These are phyloP conservation scores for Dictyostelium intermedium DNA, from an alignment of 78 protist genomes.

Conservation along the genomic window DNA sequence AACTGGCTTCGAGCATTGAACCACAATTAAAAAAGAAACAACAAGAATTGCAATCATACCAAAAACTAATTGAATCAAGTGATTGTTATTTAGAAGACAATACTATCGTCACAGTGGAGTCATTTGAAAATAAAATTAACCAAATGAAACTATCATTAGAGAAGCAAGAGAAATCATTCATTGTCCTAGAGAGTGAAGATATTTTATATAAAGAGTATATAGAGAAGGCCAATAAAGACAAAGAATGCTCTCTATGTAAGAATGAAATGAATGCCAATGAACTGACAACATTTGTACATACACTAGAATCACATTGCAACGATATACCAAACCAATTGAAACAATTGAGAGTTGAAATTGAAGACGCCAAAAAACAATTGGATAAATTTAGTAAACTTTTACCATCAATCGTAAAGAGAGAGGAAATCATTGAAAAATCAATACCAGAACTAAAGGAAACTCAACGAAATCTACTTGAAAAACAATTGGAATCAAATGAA, in stretches of 20 bases:
- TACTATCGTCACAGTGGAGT: not conserved
- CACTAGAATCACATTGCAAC: slow-evolving; percentile 14
- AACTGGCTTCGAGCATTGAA: not conserved
- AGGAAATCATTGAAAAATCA: not conserved
- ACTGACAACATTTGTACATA: slow-evolving; percentile 22
- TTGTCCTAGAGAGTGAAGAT: slow-evolving; percentile 60
- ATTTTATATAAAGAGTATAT: slow-evolving; percentile 66
- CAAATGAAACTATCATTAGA: not conserved
- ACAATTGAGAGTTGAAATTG: not conserved
- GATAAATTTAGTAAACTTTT: not conserved
- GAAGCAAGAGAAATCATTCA: not conserved
- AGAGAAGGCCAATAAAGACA: slow-evolving; percentile 28
- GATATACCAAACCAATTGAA: slow-evolving; percentile 38
- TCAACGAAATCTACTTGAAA: not conserved
- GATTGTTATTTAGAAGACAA: not conserved
- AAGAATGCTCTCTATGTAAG: slow-evolving; percentile 65
- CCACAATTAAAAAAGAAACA: not conserved
- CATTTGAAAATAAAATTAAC: not conserved
- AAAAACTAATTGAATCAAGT: not conserved
- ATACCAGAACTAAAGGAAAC: not conserved
- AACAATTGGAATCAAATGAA: not conserved
- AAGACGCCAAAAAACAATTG: not conserved
- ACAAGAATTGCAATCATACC: not conserved
- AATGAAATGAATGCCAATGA: slow-evolving; percentile 25
- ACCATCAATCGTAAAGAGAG: not conserved